Evolutionary conservation across 805 yeast species (phyloP).

Genomic region (Starmerella sp.): DNA sequence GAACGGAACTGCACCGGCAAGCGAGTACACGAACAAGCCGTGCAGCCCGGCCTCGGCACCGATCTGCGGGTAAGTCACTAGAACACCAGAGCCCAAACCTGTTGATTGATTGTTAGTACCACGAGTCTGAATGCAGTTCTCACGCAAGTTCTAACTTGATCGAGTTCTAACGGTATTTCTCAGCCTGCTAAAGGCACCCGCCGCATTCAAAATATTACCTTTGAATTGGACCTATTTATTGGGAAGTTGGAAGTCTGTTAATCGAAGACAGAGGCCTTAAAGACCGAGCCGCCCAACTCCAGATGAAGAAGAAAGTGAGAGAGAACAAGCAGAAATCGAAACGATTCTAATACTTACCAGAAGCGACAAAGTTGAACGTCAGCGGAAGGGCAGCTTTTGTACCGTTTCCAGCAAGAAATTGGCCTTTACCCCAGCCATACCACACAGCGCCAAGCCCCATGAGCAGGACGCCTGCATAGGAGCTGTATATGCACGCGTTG

Average conservation of each 20-base stretch:
- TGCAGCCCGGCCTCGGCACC: conserved; percentile 80
- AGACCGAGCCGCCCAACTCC: neutral
- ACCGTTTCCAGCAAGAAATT: conserved; percentile 67
- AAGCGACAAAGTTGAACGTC: conserved; percentile 80
- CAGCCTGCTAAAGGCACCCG: conserved; percentile 36
- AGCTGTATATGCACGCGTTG: conserved; percentile 52
- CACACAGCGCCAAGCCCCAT: conserved; percentile 53
- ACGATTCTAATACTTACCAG: conserved; percentile 37
- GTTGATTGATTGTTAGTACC: conserved; percentile 9
- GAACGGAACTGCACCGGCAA: conserved; percentile 75
- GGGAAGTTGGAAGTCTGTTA: neutral
- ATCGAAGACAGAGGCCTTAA: neutral
- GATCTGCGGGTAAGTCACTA: conserved; percentile 76
- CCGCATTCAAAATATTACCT: conserved; percentile 10
- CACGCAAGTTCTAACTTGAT: conserved; percentile 77
- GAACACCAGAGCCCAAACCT: conserved; percentile 84
- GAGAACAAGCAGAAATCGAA: neutral
- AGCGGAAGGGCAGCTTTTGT: conserved; percentile 71
- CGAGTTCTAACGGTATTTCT: conserved; percentile 72
- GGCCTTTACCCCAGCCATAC: conserved; percentile 39
- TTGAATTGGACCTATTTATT: neutral
- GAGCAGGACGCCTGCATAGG: conserved; percentile 45
- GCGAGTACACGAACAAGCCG: conserved; percentile 70
- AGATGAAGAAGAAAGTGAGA: neutral
- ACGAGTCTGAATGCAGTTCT: conserved; percentile 37